Conservation (phyloP, 140 eudicot genomes). For the Oenanthe javanica region DNA sequence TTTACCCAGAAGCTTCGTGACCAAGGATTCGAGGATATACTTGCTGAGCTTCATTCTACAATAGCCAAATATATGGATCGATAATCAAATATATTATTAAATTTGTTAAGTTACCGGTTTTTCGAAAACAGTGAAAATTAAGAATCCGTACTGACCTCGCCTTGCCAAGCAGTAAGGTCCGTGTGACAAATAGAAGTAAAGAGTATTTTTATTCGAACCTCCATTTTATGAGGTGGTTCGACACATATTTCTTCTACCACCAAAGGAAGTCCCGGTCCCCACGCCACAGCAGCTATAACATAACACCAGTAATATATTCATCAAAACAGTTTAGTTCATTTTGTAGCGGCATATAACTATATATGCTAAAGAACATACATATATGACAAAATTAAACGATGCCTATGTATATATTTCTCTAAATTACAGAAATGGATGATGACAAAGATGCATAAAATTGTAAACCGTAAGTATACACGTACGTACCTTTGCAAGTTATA, state of each 20-base stretch:
- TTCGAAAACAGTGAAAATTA: background rate
- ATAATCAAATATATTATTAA: background rate
- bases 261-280: slow-evolving; percentile 51
- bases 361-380: too few species aligned
- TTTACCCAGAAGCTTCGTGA: slow-evolving; percentile 70
- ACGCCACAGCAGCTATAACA: slow-evolving; percentile 50
- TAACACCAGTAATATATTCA: background rate
- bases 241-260: slow-evolving; percentile 48
- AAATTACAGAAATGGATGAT: too few species aligned
- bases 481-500: slow-evolving; percentile 17
- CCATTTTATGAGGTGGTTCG: slow-evolving; percentile 53
- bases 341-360: too few species aligned
- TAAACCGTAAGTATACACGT: too few species aligned
- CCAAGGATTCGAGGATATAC: slow-evolving; percentile 60
- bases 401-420: too few species aligned
- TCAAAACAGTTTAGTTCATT: too few species aligned
- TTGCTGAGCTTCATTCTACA: slow-evolving; percentile 49
- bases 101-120: background rate
- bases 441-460: background rate
- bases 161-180: slow-evolving; percentile 50
- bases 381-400: too few species aligned
- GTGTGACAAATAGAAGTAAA: slow-evolving; percentile 65
- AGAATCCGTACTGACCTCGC: slow-evolving; percentile 31
- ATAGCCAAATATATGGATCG: background rate
- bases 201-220: slow-evolving; percentile 51